Evolutionary conservation across 148 eudicot genomes (phyloP).

Genomic region (Talinum fruticosum): DNA sequence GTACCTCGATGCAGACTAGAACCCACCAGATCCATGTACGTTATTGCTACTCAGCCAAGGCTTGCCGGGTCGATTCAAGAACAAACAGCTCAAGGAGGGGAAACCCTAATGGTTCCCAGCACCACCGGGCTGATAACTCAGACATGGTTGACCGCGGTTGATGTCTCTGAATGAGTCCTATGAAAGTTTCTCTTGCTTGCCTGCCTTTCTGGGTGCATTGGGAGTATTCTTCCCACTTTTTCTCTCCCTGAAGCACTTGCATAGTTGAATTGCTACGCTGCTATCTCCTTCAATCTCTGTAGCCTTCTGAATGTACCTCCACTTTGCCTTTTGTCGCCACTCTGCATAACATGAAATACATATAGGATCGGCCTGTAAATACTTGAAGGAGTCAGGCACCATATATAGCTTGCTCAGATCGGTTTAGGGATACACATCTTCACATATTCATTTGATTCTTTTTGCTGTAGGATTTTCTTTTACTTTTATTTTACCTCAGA

Average conservation of each 20-base stretch:
- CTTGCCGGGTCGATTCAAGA: slow-evolving; percentile 45
- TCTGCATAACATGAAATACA: not conserved
- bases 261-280: not conserved
- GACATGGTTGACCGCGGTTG: slow-evolving; percentile 37
- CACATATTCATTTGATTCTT: slow-evolving; percentile 20
- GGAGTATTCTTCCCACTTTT: not conserved
- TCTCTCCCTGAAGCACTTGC: not conserved
- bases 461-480: slow-evolving; percentile 1
- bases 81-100: slow-evolving; percentile 43
- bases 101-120: slow-evolving; percentile 29
- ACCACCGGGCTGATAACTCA: slow-evolving; percentile 29
- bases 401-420: slow-evolving; percentile 12
- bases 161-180: not conserved
- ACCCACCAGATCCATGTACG: slow-evolving; percentile 51
- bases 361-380: slow-evolving; percentile 27
- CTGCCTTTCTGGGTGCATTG: not conserved
- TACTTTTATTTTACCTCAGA: not conserved
- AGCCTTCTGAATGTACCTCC: not conserved
- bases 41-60: slow-evolving; percentile 53
- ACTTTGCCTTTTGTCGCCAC: not conserved
- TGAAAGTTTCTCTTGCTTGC: not conserved
- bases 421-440: slow-evolving; percentile 16
- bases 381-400: slow-evolving; percentile 6
- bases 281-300: not conserved
- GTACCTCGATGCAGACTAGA: slow-evolving; percentile 42